Evolutionary conservation across 2,329 filamentous ascomycete species (phyloP), one percentile per base, ranked within the genome.

Genomic region (Penicillium verrucosum): DNA sequence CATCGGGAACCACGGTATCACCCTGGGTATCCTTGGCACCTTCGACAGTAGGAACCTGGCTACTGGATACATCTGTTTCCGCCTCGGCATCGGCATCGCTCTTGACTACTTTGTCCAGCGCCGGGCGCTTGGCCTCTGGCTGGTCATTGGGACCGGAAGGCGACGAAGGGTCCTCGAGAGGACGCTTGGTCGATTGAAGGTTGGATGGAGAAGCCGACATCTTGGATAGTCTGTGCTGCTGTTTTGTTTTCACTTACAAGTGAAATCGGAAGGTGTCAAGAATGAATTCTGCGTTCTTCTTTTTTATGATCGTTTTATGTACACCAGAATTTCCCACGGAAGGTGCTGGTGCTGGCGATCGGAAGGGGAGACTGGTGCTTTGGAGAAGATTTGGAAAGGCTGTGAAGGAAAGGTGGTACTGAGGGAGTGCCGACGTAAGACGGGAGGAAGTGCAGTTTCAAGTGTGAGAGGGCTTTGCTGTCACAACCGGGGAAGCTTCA

Each of bases 111-210:
- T 97, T 99, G 78, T 97, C 93, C 61, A 99, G 85, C 38, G 94
- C 94, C 47, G 91, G 94, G 66, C 94, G 90, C 81, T 99, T 99
- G 61, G 94, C 94, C 68, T 99, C 94, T 52, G 95, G 94, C 74
- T 97, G 92, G 69, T 97, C 94, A 72, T 85, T 91, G 38, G 89
- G 88, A 61, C 89, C 89, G 32, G 92, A 96, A 36, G 94, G 94
- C 10, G 94, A 99, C 18, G 94, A 97, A 11, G 93, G 89, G 73
- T 97, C 94, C 81, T 99, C 94, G 64, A 99, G 86, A 60, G 94
- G 94, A 71, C 94, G 92, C 85, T 99, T 99, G 62, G 78, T 74
- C 61, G 78, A 79, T 62, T 78, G 74, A 58, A 79, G 72, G 56
- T 75, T 78, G 59, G 75, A 78, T 54, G 78, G 78, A 63, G 77